Percentiles rank a stretch among this genome's conserved stretches.
phyloP scores from a whole-genome alignment of 2,329 filamentous ascomycete genomes.

The Waltergamsia citrina region DNA sequence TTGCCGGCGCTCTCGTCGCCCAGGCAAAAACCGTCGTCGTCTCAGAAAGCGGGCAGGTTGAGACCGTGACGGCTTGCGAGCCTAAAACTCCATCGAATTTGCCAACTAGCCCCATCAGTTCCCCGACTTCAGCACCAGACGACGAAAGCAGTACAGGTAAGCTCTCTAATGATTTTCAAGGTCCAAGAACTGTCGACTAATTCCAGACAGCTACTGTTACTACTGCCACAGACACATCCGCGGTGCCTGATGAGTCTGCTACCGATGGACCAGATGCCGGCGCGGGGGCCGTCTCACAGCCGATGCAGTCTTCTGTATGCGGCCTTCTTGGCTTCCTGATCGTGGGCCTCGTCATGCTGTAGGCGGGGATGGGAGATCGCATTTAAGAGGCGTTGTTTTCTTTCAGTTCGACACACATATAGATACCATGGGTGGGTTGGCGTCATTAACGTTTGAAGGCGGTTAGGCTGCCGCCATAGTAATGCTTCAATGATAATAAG shows the following conservation, averaged over 20 bases:
- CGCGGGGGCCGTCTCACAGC: slow-evolving; percentile 19
- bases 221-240: slow-evolving; percentile 1
- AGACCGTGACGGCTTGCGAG: slow-evolving; percentile 1
- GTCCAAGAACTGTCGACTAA: not conserved
- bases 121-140: not conserved
- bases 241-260: slow-evolving; percentile 14
- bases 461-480: not conserved
- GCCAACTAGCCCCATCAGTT: not conserved
- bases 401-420: not conserved
- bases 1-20: slow-evolving; percentile 9
- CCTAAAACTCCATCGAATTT: not conserved
- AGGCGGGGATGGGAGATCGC: slow-evolving; percentile 3
- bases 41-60: not conserved
- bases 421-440: slow-evolving; percentile 1
- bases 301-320: slow-evolving; percentile 21
- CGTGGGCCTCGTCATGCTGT: slow-evolving; percentile 24
- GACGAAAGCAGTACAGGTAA: not conserved
- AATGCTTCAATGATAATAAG: slow-evolving; percentile 2
- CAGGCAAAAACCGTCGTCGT: slow-evolving; percentile 7
- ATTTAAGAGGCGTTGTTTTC: not conserved
- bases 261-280: slow-evolving; percentile 17
- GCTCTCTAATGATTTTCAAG: not conserved
- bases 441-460: not conserved
- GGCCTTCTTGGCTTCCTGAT: slow-evolving; percentile 26
- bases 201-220: not conserved